Evolutionary conservation across 2,329 filamentous ascomycete genomes (phyloP).

Genomic region (Fusarium heterosporum): DNA sequence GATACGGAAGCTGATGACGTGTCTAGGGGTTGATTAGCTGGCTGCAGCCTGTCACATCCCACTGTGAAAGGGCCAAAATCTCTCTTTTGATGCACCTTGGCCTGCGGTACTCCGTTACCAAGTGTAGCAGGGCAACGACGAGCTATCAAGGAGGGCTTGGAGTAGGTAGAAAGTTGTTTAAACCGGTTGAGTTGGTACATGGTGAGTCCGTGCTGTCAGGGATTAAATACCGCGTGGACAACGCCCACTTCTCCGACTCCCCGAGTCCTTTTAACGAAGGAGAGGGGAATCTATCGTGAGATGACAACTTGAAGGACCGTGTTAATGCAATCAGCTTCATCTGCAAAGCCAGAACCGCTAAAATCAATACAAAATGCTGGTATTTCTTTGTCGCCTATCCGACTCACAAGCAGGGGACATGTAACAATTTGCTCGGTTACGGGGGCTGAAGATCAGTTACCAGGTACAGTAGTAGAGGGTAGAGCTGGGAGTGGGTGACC

Average conservation of each 20-base stretch:
- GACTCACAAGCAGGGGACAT: not conserved
- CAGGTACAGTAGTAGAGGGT: constrained; percentile 15
- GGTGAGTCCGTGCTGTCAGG: not conserved
- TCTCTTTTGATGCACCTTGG: not conserved
- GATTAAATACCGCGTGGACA: constrained; percentile 19
- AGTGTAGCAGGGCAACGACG: not conserved
- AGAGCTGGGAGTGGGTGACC: constrained; percentile 7
- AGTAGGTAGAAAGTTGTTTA: constrained; percentile 18
- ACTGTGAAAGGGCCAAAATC: not conserved
- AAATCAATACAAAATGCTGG: not conserved
- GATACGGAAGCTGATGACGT: constrained; percentile 16
- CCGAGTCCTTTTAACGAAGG: not conserved
- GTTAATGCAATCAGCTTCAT: not conserved
- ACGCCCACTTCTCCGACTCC: constrained; percentile 10
- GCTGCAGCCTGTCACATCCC: constrained; percentile 3
- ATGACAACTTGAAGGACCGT: not conserved
- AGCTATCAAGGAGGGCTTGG: not conserved
- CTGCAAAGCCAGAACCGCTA: not conserved
- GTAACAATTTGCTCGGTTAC: constrained; percentile 6
- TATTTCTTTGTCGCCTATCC: not conserved
- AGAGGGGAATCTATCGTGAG: not conserved
- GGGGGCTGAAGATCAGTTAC: constrained; percentile 30
- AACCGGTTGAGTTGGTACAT: constrained; percentile 7
- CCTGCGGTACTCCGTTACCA: not conserved
- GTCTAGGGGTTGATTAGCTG: not conserved